Evolutionary conservation across 176 grass and related monocot genomes (phyloP).

Genomic region (Secale cereale): DNA sequence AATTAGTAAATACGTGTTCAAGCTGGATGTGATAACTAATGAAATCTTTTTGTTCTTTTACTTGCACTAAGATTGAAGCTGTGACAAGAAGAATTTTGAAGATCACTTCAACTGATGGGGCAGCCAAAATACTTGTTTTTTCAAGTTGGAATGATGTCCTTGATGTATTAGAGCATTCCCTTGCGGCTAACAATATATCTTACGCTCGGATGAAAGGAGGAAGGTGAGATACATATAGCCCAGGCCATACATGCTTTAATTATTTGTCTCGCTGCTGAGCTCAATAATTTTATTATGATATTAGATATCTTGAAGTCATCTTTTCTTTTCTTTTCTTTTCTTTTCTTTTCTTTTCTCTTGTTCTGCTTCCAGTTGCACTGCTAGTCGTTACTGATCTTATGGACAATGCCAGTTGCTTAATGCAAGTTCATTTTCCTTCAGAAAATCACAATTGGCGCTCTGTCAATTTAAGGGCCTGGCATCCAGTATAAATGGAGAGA

Average conservation of each 20-base stretch:
- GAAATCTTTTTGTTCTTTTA: conserved; percentile 18
- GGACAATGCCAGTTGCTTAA: conserved; percentile 13
- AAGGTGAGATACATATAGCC: conserved; percentile 49
- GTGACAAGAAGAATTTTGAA: conserved; percentile 87
- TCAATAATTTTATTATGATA: conserved; percentile 12
- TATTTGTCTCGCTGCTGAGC: not conserved
- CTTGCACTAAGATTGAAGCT: conserved; percentile 70
- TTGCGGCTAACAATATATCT: conserved; percentile 63
- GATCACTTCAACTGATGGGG: conserved; percentile 61
- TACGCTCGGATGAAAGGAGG: conserved; percentile 98
- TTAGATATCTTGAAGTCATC: not conserved
- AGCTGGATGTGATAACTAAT: not conserved
- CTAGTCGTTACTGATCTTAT: conserved; percentile 20
- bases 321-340: not conserved
- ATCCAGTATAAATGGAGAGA: conserved; percentile 27
- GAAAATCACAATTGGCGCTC: conserved; percentile 84
- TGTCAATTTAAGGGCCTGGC: conserved; percentile 79
- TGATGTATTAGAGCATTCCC: conserved; percentile 83
- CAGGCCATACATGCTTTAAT: not conserved
- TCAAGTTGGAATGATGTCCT: conserved; percentile 98
- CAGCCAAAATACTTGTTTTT: conserved; percentile 87
- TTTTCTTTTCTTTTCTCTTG: not conserved
- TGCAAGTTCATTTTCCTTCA: conserved; percentile 25
- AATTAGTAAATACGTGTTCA: conserved; percentile 1
- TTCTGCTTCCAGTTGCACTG: conserved; percentile 11